Percentiles rank a stretch among this genome's conserved stretches.
Evolutionary conservation across 2,329 filamentous ascomycete genomes (phyloP).

Genomic region (Coniochaeta pulveracea): DNA sequence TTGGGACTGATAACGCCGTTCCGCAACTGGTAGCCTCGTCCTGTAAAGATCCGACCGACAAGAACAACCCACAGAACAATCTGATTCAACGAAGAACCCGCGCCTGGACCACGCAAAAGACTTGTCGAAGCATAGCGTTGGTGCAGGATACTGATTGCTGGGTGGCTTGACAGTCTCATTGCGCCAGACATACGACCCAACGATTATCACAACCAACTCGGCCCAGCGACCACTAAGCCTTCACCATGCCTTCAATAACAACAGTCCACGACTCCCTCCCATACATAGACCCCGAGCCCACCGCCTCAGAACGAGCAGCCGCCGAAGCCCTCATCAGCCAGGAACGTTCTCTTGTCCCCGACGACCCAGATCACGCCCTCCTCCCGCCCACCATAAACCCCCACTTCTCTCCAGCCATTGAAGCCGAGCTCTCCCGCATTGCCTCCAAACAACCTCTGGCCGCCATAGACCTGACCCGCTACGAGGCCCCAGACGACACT

Average conservation of each 20-base stretch:
- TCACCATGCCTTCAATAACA: constrained; percentile 54
- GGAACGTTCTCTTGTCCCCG: constrained; percentile 40
- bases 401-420: constrained; percentile 54
- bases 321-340: constrained; percentile 59
- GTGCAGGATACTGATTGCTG: too few relatives aligned
- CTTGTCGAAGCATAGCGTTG: too few relatives aligned
- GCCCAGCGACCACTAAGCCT: neutral
- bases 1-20: too few relatives aligned
- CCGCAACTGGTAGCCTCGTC: too few relatives aligned
- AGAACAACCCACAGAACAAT: too few relatives aligned
- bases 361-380: constrained; percentile 41
- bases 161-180: too few relatives aligned
- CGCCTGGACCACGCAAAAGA: too few relatives aligned
- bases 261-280: constrained; percentile 71
- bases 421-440: constrained; percentile 58
- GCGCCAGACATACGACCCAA: too few relatives aligned
- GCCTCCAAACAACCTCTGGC: constrained; percentile 33
- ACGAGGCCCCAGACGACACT: constrained; percentile 61
- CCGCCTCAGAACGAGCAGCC: constrained; percentile 47
- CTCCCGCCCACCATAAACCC: constrained; percentile 41
- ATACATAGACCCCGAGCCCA: constrained; percentile 71
- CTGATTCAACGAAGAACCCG: too few relatives aligned
- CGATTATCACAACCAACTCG: too few relatives aligned
- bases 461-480: constrained; percentile 67
- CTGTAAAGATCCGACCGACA: too few relatives aligned